Evolutionary conservation across 176 grass and related monocot genomes (phyloP), one percentile per base, ranked within the genome.

Genomic region (Elymus sibiricus): DNA sequence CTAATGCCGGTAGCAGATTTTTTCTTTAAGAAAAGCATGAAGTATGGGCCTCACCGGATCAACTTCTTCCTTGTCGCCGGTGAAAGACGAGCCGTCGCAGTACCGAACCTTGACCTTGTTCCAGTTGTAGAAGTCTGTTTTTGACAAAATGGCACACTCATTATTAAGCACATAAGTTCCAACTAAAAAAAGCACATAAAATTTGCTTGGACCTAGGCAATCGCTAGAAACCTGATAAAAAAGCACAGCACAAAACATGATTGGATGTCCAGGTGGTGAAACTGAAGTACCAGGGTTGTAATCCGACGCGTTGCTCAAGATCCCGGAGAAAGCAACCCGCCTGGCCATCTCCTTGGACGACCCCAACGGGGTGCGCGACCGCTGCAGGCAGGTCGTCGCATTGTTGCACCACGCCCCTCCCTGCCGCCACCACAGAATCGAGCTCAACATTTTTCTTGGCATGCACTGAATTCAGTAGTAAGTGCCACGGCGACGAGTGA

Each of bases 391-490:
- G 47, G 81, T 87, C 32, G 91, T 80, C 31, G 64, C 55, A 58
- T 90, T 91, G 58, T 29, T 89, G 88, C 96, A 98, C 96, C 96
- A 98, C 32, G 91, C 96, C 91, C 96, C 96, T 72, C 96, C 96
- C 96, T 98, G 24, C 53, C 53, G 53, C 53, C 77, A 76, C 71
- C 39, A 80, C 21, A 43, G 9, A 42, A 46, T 28, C 17, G 60
- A 79, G 51, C 35, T 4, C 10, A 60, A 56, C 73, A 79, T 34
- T 21, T 22, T 21, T 19, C 9, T 2, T 61, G 59, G 19, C 11
- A n/a, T 37, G 19, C 53, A 22, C 53, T 22, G 19, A 22, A 56
- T 56, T 56, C 15, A 17, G 47, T 51, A 16, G 47, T 3, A 7
- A 22, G 53, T 56, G 5, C 53, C 6, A 8, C 7, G 6, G 16